These are phyloP conservation scores for Lagenidium giganteum DNA, from an alignment of 352 stramenopile genomes.

Conservation along the genomic window DNA sequence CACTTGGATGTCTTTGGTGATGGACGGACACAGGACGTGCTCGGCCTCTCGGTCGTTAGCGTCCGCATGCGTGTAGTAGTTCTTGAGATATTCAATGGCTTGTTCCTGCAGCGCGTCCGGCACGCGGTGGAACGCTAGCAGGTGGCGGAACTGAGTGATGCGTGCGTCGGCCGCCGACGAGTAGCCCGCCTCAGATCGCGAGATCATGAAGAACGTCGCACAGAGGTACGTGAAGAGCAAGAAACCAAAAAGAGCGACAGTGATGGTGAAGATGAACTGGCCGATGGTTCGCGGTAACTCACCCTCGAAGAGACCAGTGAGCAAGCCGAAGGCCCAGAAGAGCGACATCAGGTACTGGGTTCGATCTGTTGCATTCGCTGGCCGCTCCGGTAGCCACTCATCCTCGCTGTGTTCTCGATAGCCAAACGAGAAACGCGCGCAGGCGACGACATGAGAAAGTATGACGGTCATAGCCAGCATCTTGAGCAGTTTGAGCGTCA, in stretches of 20 bases:
- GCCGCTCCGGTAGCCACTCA: conserved; percentile 37
- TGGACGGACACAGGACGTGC: conserved; percentile 60
- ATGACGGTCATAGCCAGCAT: conserved; percentile 41
- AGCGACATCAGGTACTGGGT: conserved; percentile 42
- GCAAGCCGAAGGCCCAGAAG: conserved; percentile 65
- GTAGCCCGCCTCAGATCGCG: conserved; percentile 65
- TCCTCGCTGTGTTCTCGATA: conserved; percentile 39
- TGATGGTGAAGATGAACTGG: conserved; percentile 62
- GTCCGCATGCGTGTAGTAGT: conserved; percentile 62
- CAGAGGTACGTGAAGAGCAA: conserved; percentile 68
- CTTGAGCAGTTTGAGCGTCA: conserved; percentile 24
- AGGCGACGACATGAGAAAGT: conserved; percentile 53
- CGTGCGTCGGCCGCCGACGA: conserved; percentile 47
- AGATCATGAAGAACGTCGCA: conserved; percentile 77
- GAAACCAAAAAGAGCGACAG: conserved; percentile 59
- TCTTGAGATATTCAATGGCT: conserved; percentile 68
- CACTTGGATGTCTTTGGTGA: conserved; percentile 71
- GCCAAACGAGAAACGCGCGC: conserved; percentile 51
- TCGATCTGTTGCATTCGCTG: conserved; percentile 12
- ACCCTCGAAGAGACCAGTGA: conserved; percentile 67
- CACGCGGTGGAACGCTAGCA: conserved; percentile 63
- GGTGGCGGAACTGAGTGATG: conserved; percentile 70
- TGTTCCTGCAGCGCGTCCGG: conserved; percentile 49
- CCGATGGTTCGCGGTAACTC: conserved; percentile 36
- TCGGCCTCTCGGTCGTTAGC: conserved; percentile 68